Evolutionary conservation across 2,329 filamentous ascomycete species (phyloP).

Genomic region (Verruconis gallopava): DNA sequence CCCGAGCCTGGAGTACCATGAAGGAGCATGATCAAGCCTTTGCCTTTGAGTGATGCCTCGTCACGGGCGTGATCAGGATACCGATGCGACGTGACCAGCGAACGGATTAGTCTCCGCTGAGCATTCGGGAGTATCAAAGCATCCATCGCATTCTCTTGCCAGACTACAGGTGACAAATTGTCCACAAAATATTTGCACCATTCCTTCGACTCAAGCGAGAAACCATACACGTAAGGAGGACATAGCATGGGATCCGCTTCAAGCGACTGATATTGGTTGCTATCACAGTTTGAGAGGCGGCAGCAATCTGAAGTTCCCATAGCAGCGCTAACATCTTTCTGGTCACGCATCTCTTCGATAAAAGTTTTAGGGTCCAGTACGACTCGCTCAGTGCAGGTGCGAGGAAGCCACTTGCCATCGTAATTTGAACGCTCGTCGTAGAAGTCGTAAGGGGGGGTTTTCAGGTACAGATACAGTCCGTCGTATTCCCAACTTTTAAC

Average conservation of each 20-base stretch:
- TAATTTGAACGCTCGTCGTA: slow-evolving; percentile 13
- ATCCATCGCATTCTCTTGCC: slow-evolving; percentile 20
- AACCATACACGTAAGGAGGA: slow-evolving; percentile 23
- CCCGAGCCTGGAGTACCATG: slow-evolving; percentile 16
- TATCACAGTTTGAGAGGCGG: slow-evolving; percentile 2
- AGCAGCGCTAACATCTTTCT: slow-evolving; percentile 6
- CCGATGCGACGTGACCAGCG: slow-evolving; percentile 18
- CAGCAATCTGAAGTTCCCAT: background rate
- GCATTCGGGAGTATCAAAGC: slow-evolving; percentile 19
- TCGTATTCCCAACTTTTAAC: slow-evolving; percentile 14
- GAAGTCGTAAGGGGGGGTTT: slow-evolving; percentile 14
- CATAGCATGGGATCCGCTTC: slow-evolving; percentile 17
- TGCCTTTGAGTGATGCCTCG: slow-evolving; percentile 13
- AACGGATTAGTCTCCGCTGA: slow-evolving; percentile 21
- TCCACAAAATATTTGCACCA: slow-evolving; percentile 25
- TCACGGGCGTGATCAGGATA: slow-evolving; percentile 18
- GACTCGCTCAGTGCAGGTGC: slow-evolving; percentile 14
- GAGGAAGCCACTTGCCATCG: slow-evolving; percentile 13
- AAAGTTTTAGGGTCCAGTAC: slow-evolving; percentile 19
- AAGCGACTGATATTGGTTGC: slow-evolving; percentile 9
- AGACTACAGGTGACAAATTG: slow-evolving; percentile 18
- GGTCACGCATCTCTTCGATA: slow-evolving; percentile 12
- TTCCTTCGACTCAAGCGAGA: slow-evolving; percentile 21
- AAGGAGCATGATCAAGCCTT: slow-evolving; percentile 9
- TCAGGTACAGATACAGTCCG: slow-evolving; percentile 14